phyloP scores from a whole-genome alignment of 2,329 filamentous ascomycete species.

The Raffaelea arxii region DNA sequence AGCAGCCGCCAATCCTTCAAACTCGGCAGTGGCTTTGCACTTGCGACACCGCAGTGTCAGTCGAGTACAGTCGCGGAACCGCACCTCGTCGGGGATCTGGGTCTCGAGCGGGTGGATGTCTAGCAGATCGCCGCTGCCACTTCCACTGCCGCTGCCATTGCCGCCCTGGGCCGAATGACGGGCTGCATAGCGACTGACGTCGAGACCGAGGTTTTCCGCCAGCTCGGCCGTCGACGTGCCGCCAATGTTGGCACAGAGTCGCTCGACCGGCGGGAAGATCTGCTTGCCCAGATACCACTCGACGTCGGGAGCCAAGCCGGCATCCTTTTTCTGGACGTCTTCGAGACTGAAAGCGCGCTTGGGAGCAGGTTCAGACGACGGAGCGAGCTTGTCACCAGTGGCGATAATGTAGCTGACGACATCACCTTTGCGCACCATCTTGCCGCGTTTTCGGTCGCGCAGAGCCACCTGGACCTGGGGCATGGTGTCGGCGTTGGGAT shows the following conservation, averaged over 20 bases:
- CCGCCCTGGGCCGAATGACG: constrained; percentile 34
- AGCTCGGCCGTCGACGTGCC: constrained; percentile 86
- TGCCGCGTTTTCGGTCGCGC: constrained; percentile 77
- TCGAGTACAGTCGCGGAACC: constrained; percentile 73
- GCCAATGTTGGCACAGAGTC: constrained; percentile 89
- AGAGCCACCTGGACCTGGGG: constrained; percentile 94
- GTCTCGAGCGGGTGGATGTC: constrained; percentile 89
- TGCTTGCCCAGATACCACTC: constrained; percentile 98
- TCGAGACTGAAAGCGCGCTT: constrained; percentile 84
- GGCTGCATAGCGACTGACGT: constrained; percentile 70
- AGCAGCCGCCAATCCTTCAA: constrained; percentile 64
- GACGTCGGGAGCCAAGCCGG: constrained; percentile 74
- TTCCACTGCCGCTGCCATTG: constrained; percentile 35
- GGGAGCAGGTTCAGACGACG: constrained; percentile 60
- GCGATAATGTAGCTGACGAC: constrained; percentile 96
- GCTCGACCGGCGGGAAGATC: constrained; percentile 94
- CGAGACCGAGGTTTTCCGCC: constrained; percentile 87
- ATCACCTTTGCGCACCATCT: constrained; percentile 82
- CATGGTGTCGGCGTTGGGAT: constrained; percentile 91
- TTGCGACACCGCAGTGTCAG: constrained; percentile 70
- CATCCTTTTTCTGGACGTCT: constrained; percentile 71
- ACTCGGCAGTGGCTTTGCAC: constrained; percentile 64
- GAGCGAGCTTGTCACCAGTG: constrained; percentile 30
- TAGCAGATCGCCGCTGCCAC: constrained; percentile 36
- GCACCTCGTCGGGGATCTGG: constrained; percentile 83